These are phyloP conservation scores for Diophrys sp. DNA, from an alignment of 73 alveolate genomes.

Conservation along the genomic window DNA sequence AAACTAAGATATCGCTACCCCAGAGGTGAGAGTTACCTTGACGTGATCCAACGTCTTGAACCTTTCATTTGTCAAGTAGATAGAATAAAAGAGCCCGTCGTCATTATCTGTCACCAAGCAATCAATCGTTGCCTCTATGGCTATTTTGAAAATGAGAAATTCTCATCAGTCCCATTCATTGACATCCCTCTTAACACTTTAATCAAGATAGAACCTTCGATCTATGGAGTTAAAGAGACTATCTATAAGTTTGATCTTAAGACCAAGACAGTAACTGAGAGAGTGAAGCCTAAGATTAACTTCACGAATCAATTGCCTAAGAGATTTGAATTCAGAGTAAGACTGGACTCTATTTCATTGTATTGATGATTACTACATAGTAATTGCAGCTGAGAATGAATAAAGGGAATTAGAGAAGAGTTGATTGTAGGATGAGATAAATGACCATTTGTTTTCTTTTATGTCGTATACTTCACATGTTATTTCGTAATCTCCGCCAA, in stretches of 20 bases:
- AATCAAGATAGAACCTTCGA: constrained; percentile 16
- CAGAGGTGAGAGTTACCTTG: constrained; percentile 53
- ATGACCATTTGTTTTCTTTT: too few species aligned
- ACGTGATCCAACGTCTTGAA: constrained; percentile 52
- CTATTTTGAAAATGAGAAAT: constrained; percentile 19
- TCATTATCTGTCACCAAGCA: constrained; percentile 50
- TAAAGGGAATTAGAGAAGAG: too few species aligned
- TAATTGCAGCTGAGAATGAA: too few species aligned
- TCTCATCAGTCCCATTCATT: constrained; percentile 4
- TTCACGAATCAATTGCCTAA: not conserved
- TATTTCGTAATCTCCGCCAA: not conserved
- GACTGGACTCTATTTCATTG: not conserved
- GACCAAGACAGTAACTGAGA: not conserved
- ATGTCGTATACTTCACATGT: not conserved
- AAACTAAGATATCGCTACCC: constrained; percentile 49
- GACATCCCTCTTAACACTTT: constrained; percentile 20
- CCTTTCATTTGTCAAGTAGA: constrained; percentile 43
- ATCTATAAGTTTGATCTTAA: not conserved
- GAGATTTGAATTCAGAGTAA: not conserved
- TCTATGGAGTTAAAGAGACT: constrained; percentile 12
- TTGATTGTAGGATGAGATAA: too few species aligned
- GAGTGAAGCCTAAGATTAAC: not conserved
- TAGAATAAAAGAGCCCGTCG: constrained; percentile 32
- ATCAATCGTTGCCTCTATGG: constrained; percentile 51
- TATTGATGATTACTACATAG: too few species aligned